These are phyloP conservation scores for Candida maesae DNA, from an alignment of 805 yeast genomes.

Conservation along the genomic window DNA sequence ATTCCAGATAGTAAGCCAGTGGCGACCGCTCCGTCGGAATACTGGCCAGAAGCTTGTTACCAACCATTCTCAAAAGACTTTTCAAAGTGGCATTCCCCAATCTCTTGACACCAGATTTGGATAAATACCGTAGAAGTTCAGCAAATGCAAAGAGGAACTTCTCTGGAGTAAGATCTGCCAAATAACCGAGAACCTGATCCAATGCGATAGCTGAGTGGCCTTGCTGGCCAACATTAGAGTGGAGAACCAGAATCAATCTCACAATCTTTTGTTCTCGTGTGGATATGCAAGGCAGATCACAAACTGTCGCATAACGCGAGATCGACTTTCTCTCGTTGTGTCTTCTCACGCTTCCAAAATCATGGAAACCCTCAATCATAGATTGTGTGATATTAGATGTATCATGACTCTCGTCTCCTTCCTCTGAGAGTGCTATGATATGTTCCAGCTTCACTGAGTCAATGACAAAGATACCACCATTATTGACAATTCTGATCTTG, in stretches of 20 bases:
- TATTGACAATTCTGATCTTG: constrained; percentile 5
- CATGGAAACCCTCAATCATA: constrained; percentile 18
- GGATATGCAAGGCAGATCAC: constrained; percentile 10
- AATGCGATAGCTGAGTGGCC: constrained; percentile 5
- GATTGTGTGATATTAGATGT: not conserved
- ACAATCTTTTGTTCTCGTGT: constrained; percentile 15
- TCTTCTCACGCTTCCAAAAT: constrained; percentile 23
- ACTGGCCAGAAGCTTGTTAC: constrained; percentile 22
- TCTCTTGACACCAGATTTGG: not conserved
- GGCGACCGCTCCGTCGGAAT: constrained; percentile 38
- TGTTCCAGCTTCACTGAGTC: constrained; percentile 13
- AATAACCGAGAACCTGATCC: constrained; percentile 15
- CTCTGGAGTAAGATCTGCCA: constrained; percentile 8
- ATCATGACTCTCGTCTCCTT: not conserved
- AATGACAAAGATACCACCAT: constrained; percentile 18
- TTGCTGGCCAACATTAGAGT: constrained; percentile 7
- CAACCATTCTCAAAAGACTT: constrained; percentile 15
- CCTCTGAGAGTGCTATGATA: not conserved
- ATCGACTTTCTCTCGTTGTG: constrained; percentile 4
- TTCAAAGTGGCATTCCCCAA: not conserved
- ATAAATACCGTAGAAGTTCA: not conserved
- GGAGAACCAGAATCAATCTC: constrained; percentile 6
- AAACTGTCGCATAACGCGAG: not conserved
- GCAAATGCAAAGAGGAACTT: not conserved
- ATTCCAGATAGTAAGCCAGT: constrained; percentile 32